Evolutionary conservation across 2,329 filamentous ascomycete genomes (phyloP).

Genomic region (Chaetomiaceae sp.): DNA sequence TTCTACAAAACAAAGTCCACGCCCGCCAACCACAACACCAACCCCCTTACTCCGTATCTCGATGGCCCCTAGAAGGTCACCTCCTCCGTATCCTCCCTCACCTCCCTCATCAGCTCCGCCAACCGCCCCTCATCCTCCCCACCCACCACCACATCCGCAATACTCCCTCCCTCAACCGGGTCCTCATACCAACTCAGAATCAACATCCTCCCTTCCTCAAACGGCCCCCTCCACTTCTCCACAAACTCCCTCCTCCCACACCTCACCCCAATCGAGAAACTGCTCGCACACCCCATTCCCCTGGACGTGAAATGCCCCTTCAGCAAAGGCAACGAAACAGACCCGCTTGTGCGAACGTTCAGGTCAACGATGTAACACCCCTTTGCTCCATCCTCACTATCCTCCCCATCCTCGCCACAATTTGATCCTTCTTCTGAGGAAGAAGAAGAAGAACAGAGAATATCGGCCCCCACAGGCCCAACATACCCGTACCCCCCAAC

Average conservation of each 20-base stretch:
- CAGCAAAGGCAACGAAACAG: constrained; percentile 30
- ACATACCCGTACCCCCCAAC: constrained; percentile 30
- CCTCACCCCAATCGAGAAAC: constrained; percentile 29
- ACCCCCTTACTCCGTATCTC: too few relatives aligned
- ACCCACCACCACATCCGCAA: constrained; percentile 32
- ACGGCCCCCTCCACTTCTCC: constrained; percentile 24
- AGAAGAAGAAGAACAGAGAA: constrained; percentile 28
- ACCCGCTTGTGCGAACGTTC: constrained; percentile 34
- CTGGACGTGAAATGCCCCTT: constrained; percentile 29
- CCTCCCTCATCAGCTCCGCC: constrained; percentile 23
- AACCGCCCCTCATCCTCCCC: constrained; percentile 26
- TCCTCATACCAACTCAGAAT: constrained; percentile 34
- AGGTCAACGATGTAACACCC: constrained; percentile 32
- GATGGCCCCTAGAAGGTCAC: constrained; percentile 27
- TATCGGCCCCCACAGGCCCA: constrained; percentile 33
- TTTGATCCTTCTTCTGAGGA: too few relatives aligned
- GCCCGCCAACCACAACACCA: too few relatives aligned
- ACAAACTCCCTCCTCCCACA: constrained; percentile 28
- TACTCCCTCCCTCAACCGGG: constrained; percentile 20
- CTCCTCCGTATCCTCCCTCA: constrained; percentile 29
- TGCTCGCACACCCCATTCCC: constrained; percentile 28
- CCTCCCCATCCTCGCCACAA: background rate
- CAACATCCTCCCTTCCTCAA: constrained; percentile 29
- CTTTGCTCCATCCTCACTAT: constrained; percentile 4
- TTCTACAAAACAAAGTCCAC: too few relatives aligned